These are phyloP conservation scores for Cladophialophora psammophila DNA, from an alignment of 2,329 filamentous ascomycete genomes.

Conservation along the genomic window DNA sequence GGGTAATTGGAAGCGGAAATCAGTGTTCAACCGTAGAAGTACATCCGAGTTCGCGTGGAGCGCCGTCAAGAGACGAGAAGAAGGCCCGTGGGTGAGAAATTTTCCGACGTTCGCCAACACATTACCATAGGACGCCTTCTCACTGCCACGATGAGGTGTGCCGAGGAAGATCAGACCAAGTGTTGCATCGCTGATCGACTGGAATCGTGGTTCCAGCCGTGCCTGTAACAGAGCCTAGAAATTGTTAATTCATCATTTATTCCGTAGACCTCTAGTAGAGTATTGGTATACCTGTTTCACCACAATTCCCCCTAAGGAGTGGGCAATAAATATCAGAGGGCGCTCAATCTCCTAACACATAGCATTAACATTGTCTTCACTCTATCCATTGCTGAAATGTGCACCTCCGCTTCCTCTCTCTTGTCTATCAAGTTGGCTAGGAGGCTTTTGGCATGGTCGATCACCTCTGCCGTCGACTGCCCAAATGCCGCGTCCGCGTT, in stretches of 20 bases:
- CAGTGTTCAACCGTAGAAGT: conserved; percentile 43
- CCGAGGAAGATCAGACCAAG: conserved; percentile 48
- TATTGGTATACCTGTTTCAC: conserved; percentile 18
- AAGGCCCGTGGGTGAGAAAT: conserved; percentile 45
- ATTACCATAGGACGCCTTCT: conserved; percentile 43
- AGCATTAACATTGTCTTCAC: too few relatives aligned
- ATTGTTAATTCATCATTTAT: too few relatives aligned
- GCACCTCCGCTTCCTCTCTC: too few relatives aligned
- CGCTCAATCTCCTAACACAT: conserved; percentile 20
- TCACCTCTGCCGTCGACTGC: too few relatives aligned
- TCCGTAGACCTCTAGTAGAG: too few relatives aligned
- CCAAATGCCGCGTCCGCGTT: too few relatives aligned
- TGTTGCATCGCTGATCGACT: conserved; percentile 45
- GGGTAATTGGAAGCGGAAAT: conserved; percentile 47
- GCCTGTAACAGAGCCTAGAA: conserved; percentile 46
- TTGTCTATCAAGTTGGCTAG: too few relatives aligned
- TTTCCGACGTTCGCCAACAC: conserved; percentile 46
- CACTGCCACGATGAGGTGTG: conserved; percentile 47
- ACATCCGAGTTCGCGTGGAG: conserved; percentile 39
- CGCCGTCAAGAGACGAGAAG: conserved; percentile 43
- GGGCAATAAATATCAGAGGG: conserved; percentile 45
- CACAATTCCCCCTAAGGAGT: conserved; percentile 45
- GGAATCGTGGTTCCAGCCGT: conserved; percentile 47
- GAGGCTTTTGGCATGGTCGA: too few relatives aligned
- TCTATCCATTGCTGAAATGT: too few relatives aligned